Base-by-base conservation (phyloP, 495 filamentous ascomycete genomes). In the Friedmanniomyces simplex region DNA sequence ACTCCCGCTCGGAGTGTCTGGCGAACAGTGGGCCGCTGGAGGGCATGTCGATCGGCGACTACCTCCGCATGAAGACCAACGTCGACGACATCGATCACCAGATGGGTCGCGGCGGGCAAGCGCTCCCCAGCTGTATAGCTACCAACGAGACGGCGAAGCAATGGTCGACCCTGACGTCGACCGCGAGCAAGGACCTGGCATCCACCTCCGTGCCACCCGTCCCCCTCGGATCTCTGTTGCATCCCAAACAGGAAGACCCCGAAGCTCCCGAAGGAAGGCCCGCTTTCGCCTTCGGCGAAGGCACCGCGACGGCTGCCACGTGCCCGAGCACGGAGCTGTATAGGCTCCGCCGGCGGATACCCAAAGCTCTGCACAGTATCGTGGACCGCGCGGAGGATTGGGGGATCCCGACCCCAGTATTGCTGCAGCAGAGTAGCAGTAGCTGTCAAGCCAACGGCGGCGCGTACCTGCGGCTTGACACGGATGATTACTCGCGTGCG, bases 331-430 rank as follows among this genome's bases (percentile, higher is more conserved):
- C 48, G 5, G 54, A 63, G 37, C 41, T 59, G 7, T 55, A 50
- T 49, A 45, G 55, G 60, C 60, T 63, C 7, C 54, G 51, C 24
- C 16, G 51, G 16, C 50, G 60, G 1, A 51, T 58, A 24, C 60
- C 60, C 8, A 57, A 54, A 13, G 25, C 50, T 2, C 49, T 58
- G 14, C 59, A 58, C 30, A 48, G 34, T 25, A 41, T 21, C 30
- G 37, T 34, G n/a, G 43, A 49, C 50, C 26, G 50, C 51, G 22
- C n/a, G 10, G 18, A 55, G 45, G n/a, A 36, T n/a, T n/a, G n/a
- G n/a, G n/a, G n/a, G n/a, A n/a, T n/a, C 18, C 4, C 39, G 39
- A 16, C 39, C 18, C 39, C 39, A 5, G 5, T 16, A 13, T 16
- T 16, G 39, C 30, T 10, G 22, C 10, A 22, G 16, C 49, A 7